These are phyloP conservation scores for Amanita pallidorosea DNA, from an alignment of 768 basidiomycete genomes.

Conservation along the genomic window DNA sequence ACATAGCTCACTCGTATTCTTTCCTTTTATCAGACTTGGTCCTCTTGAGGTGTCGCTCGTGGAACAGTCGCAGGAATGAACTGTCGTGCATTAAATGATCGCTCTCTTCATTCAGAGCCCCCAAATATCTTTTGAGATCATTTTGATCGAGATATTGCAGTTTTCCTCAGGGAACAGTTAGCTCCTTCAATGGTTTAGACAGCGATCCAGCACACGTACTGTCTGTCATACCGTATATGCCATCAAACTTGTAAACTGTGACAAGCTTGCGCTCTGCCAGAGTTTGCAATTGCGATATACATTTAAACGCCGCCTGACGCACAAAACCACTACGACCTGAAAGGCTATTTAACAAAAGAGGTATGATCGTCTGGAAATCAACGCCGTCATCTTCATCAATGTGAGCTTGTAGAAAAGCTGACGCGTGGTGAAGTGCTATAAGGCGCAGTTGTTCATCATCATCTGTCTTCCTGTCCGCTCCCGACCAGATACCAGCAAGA, in stretches of 20 bases:
- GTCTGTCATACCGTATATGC: slow-evolving; percentile 53
- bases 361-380: slow-evolving; percentile 77
- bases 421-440: slow-evolving; percentile 62
- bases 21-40: slow-evolving; percentile 45
- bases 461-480: slow-evolving; percentile 14
- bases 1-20: slow-evolving; percentile 33
- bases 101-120: slow-evolving; percentile 33
- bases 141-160: slow-evolving; percentile 64
- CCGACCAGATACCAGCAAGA: slow-evolving; percentile 62
- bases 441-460: slow-evolving; percentile 25
- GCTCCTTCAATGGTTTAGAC: slow-evolving; percentile 1
- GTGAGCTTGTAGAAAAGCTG: slow-evolving; percentile 76
- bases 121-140: slow-evolving; percentile 51
- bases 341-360: slow-evolving; percentile 55
- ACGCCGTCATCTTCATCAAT: slow-evolving; percentile 34
- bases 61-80: slow-evolving; percentile 45
- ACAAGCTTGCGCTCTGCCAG: slow-evolving; percentile 31
- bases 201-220: slow-evolving; percentile 26
- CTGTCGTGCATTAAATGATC: slow-evolving; percentile 54
- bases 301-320: slow-evolving; percentile 45
- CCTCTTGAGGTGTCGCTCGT: slow-evolving; percentile 42
- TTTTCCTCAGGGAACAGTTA: slow-evolving; percentile 17
- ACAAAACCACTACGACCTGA: slow-evolving; percentile 29
- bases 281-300: slow-evolving; percentile 36
- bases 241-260: slow-evolving; percentile 62